These are phyloP conservation scores for Globisporangium acanthophoron DNA, from an alignment of 352 stramenopile species.

Conservation along the genomic window DNA sequence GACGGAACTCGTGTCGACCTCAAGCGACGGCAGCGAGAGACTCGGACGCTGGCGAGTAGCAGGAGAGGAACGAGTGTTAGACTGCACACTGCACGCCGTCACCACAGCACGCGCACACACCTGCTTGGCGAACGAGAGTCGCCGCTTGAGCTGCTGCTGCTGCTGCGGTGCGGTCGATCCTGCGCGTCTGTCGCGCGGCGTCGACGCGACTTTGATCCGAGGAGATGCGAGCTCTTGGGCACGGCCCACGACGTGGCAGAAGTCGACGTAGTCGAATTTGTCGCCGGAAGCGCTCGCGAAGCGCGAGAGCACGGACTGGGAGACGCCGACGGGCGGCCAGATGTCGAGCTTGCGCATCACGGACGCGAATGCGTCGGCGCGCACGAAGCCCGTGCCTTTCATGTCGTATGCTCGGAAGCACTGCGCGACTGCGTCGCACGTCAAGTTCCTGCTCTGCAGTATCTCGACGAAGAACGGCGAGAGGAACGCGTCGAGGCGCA, in stretches of 20 bases:
- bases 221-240: not conserved
- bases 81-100: not conserved
- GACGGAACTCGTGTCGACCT: not conserved
- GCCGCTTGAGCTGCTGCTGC: not conserved
- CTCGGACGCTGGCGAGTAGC: conserved; percentile 1
- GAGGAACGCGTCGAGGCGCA: conserved; percentile 37
- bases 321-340: conserved; percentile 33
- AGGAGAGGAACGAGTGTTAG: not conserved
- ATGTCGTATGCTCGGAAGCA: conserved; percentile 59
- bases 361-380: conserved; percentile 49
- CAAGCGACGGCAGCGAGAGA: conserved; percentile 8
- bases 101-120: not conserved
- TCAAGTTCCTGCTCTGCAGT: conserved; percentile 32
- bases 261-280: conserved; percentile 73
- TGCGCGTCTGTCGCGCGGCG: not conserved
- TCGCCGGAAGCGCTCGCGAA: conserved; percentile 40
- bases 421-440: conserved; percentile 20
- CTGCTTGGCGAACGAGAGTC: not conserved
- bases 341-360: conserved; percentile 66
- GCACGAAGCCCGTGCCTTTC: conserved; percentile 53
- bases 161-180: not conserved
- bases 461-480: conserved; percentile 45
- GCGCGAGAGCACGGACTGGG: conserved; percentile 32
- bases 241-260: conserved; percentile 34
- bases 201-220: not conserved